Conservation (phyloP, 805 yeast genomes). For the Metschnikowia cubensis region DNA sequence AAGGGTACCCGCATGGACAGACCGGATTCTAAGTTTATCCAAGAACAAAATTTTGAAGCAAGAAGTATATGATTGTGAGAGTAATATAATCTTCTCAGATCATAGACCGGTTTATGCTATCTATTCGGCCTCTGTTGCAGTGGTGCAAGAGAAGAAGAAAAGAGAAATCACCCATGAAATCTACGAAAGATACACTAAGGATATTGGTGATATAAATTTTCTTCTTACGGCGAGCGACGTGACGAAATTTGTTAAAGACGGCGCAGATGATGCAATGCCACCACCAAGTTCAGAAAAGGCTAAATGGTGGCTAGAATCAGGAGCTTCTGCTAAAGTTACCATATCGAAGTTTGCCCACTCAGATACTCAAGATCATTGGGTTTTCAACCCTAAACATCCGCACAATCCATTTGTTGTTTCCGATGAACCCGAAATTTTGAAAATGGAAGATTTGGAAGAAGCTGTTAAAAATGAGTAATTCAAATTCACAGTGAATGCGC, state of each 20-base stretch:
- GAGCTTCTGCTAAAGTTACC: constrained; percentile 65
- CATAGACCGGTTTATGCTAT: constrained; percentile 86
- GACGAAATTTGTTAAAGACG: constrained; percentile 24
- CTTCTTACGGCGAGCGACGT: constrained; percentile 27
- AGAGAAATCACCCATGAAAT: constrained; percentile 52
- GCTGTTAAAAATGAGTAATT: constrained; percentile 1
- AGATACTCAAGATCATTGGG: constrained; percentile 18
- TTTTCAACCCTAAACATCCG: constrained; percentile 66
- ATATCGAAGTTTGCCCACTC: constrained; percentile 43
- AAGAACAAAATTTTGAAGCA: constrained; percentile 59
- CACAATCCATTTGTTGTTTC: constrained; percentile 68
- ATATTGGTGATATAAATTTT: constrained; percentile 42
- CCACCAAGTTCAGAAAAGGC: constrained; percentile 80
- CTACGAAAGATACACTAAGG: constrained; percentile 50
- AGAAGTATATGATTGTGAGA: constrained; percentile 54
- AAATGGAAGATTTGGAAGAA: constrained; percentile 16
- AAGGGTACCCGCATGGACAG: constrained; percentile 98
- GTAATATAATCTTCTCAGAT: constrained; percentile 67
- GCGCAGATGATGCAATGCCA: constrained; percentile 52
- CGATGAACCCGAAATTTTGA: constrained; percentile 51
- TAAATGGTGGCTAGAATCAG: constrained; percentile 92
- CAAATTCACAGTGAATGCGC: background rate
- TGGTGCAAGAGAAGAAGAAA: constrained; percentile 61
- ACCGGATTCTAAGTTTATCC: constrained; percentile 63
- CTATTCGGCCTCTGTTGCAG: constrained; percentile 58